phyloP scores from a whole-genome alignment of 257 asterid species.

The Petunia axillaris region DNA sequence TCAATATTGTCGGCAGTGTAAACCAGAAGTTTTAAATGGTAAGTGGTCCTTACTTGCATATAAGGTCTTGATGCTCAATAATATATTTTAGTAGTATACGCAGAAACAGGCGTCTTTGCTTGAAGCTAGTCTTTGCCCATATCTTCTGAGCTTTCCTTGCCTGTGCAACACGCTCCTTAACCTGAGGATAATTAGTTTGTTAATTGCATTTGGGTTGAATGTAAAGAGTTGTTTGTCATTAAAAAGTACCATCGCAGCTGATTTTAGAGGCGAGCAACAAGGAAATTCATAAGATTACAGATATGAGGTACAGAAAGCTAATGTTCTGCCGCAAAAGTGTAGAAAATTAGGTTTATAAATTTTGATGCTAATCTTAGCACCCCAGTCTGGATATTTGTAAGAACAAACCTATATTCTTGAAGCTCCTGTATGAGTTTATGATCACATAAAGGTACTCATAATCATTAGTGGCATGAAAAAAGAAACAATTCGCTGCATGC shows the following conservation, averaged over 20 bases:
- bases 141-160: conserved; percentile 90
- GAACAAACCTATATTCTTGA: neutral
- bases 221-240: neutral
- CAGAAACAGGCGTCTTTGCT: conserved; percentile 93
- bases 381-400: neutral
- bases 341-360: neutral
- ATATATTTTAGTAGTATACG: conserved; percentile 96
- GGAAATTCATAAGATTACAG: conserved; percentile 3
- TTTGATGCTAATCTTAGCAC: conserved; percentile 3
- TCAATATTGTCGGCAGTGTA: conserved; percentile 6
- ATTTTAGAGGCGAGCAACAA: neutral
- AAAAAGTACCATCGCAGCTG: neutral
- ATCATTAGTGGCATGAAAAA: neutral
- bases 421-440: neutral
- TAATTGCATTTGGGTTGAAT: conserved; percentile 24
- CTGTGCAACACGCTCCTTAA: conserved; percentile 84
- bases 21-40: conserved; percentile 4
- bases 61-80: conserved; percentile 90
- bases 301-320: neutral
- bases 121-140: conserved; percentile 96
- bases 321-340: neutral
- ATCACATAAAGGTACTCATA: neutral
- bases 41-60: conserved; percentile 82
- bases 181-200: conserved; percentile 51
- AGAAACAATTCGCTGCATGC: neutral